Percentiles rank a stretch among this genome's conserved stretches.
Evolutionary conservation across 2,329 filamentous ascomycete species (phyloP).

Genomic region (Ascochyta rabiei): DNA sequence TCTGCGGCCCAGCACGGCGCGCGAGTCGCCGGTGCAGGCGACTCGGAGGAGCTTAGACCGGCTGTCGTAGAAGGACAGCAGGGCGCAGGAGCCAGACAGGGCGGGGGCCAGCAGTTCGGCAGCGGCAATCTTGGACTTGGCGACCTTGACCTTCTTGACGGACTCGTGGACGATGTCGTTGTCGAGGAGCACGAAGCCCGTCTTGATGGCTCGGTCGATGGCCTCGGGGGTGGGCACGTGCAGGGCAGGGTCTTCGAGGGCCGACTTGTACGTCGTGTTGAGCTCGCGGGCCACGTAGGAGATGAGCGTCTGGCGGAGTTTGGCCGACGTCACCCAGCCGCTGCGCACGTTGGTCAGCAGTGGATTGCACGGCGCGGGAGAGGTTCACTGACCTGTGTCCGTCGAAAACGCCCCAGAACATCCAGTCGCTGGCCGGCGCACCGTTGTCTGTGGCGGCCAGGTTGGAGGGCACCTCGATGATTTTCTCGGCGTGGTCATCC

Average conservation of each 20-base stretch:
- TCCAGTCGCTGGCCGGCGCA: constrained; percentile 80
- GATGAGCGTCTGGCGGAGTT: constrained; percentile 89
- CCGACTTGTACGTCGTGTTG: constrained; percentile 86
- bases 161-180: constrained; percentile 94
- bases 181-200: constrained; percentile 85
- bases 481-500: constrained; percentile 97
- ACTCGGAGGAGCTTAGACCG: constrained; percentile 86
- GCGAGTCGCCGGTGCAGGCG: constrained; percentile 94
- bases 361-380: not conserved
- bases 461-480: constrained; percentile 80
- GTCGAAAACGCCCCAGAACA: constrained; percentile 99
- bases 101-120: constrained; percentile 92
- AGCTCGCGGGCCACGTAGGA: constrained; percentile 91
- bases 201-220: constrained; percentile 90
- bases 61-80: constrained; percentile 95
- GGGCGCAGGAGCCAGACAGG: constrained; percentile 93
- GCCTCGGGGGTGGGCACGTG: constrained; percentile 76
- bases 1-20: constrained; percentile 86
- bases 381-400: constrained; percentile 74
- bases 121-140: constrained; percentile 86
- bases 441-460: constrained; percentile 61
- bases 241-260: constrained; percentile 61
- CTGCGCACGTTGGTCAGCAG: constrained; percentile 52
- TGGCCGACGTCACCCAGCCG: constrained; percentile 97
- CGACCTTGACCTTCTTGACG: constrained; percentile 87